A percentile compares a stretch with the other conserved stretches of the same genome.
Conservation (phyloP, 306 rosid genomes). For the Arachis hypogaea region DNA sequence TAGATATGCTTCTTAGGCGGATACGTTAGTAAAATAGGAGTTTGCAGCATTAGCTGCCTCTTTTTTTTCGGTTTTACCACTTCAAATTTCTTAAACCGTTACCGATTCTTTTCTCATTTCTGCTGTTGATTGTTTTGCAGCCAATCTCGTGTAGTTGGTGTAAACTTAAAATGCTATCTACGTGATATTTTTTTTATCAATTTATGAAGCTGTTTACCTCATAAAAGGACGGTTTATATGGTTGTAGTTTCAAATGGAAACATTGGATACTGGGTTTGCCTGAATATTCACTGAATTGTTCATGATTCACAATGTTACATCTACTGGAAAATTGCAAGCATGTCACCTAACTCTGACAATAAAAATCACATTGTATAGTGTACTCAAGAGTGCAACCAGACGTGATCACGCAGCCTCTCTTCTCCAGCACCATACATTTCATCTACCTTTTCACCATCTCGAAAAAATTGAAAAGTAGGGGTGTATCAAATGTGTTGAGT, state of each 20-base stretch:
- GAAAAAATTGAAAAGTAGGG: conserved; percentile 75
- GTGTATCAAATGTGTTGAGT: conserved; percentile 84
- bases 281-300: background rate
- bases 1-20: conserved; percentile 33
- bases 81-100: conserved; percentile 18
- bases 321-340: conserved; percentile 32
- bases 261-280: background rate
- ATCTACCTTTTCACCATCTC: conserved; percentile 81
- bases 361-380: background rate
- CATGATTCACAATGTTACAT: conserved; percentile 17
- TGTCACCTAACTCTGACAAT: conserved; percentile 1
- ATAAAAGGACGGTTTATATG: background rate
- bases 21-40: conserved; percentile 41
- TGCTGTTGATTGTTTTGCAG: conserved; percentile 19
- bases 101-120: background rate
- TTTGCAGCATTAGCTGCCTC: conserved; percentile 23
- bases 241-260: background rate
- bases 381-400: conserved; percentile 51
- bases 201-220: conserved; percentile 12
- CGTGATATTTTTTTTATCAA: background rate
- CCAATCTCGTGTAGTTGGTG: conserved; percentile 32
- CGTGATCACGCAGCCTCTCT: conserved; percentile 53
- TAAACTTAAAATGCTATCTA: conserved; percentile 25
- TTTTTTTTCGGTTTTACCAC: background rate
- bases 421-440: conserved; percentile 60